Evolutionary conservation across 2,329 filamentous ascomycete species (phyloP).

Genomic region (Trichophyton benhamiae): DNA sequence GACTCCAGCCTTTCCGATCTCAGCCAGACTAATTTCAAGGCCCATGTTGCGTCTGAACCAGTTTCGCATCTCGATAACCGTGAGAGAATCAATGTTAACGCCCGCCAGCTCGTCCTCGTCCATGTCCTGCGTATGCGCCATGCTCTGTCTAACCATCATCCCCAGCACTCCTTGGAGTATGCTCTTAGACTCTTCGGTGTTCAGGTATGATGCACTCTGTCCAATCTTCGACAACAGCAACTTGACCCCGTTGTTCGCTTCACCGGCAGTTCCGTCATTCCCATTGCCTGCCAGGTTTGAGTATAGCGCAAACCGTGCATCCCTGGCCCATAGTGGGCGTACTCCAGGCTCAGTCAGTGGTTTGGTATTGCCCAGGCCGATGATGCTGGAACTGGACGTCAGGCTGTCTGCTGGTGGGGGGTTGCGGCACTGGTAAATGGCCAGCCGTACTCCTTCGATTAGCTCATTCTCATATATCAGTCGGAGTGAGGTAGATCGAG

Average conservation of each 20-base stretch:
- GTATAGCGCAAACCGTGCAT: not conserved
- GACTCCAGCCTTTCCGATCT: not conserved
- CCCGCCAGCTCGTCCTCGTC: constrained; percentile 6
- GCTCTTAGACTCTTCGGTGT: not conserved
- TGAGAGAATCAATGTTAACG: constrained; percentile 15
- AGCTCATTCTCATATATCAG: not conserved
- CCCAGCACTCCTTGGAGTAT: constrained; percentile 11
- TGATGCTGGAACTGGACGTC: not conserved
- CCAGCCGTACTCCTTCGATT: constrained; percentile 3
- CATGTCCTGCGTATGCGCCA: constrained; percentile 2
- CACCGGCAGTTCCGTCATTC: not conserved
- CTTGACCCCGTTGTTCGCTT: not conserved
- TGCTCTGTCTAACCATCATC: constrained; percentile 4
- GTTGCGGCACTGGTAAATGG: not conserved
- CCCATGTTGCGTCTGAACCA: constrained; percentile 10
- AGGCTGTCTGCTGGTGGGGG: not conserved
- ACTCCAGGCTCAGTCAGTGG: not conserved
- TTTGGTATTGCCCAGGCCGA: not conserved
- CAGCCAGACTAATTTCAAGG: not conserved
- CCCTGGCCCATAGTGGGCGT: not conserved
- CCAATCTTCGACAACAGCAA: not conserved
- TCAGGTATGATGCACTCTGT: not conserved
- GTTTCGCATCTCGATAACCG: constrained; percentile 14
- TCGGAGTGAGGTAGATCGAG: not conserved
- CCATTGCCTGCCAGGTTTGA: not conserved